These are phyloP conservation scores for Penicillium mononematosum DNA, from an alignment of 495 filamentous ascomycete species.

Conservation along the genomic window DNA sequence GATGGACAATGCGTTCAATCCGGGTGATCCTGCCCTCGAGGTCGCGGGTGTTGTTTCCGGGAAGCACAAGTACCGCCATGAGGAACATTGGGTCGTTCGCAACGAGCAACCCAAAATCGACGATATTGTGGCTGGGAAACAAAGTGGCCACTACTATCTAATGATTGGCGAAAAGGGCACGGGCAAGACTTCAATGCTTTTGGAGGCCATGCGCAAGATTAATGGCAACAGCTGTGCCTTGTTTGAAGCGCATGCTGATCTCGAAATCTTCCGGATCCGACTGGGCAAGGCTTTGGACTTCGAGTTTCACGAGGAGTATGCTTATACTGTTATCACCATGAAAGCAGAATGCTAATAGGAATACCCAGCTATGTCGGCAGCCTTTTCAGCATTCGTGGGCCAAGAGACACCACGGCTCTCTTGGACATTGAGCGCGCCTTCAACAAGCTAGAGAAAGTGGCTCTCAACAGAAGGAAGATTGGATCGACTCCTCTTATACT, in stretches of 20 bases:
- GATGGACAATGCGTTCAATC: slow-evolving; percentile 89
- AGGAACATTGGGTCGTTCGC: slow-evolving; percentile 78
- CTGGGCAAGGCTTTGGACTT: slow-evolving; percentile 92
- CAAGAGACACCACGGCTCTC: slow-evolving; percentile 83
- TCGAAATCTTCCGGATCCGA: slow-evolving; percentile 90
- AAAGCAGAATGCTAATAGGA: slow-evolving; percentile 17
- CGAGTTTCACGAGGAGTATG: slow-evolving; percentile 72
- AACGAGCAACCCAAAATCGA: slow-evolving; percentile 81
- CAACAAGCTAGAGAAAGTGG: slow-evolving; percentile 97
- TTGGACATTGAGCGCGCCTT: slow-evolving; percentile 94
- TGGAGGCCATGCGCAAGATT: slow-evolving; percentile 89
- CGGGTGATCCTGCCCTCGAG: slow-evolving; percentile 88
- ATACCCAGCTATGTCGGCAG: slow-evolving; percentile 84
- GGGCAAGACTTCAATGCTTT: slow-evolving; percentile 91
- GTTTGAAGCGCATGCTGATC: slow-evolving; percentile 93
- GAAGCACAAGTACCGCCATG: slow-evolving; percentile 48
- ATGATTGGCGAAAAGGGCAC: slow-evolving; percentile 96
- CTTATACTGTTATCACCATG: background rate
- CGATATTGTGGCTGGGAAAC: slow-evolving; percentile 66
- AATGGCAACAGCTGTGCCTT: slow-evolving; percentile 83
- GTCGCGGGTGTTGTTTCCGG: slow-evolving; percentile 71
- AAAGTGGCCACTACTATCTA: slow-evolving; percentile 80
- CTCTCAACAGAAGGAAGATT: slow-evolving; percentile 60
- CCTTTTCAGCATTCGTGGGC: slow-evolving; percentile 90
- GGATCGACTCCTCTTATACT: slow-evolving; percentile 69